Conservation (phyloP, 371 early-diverging fungal genomes). For the Choanephora cucurbitarum region DNA sequence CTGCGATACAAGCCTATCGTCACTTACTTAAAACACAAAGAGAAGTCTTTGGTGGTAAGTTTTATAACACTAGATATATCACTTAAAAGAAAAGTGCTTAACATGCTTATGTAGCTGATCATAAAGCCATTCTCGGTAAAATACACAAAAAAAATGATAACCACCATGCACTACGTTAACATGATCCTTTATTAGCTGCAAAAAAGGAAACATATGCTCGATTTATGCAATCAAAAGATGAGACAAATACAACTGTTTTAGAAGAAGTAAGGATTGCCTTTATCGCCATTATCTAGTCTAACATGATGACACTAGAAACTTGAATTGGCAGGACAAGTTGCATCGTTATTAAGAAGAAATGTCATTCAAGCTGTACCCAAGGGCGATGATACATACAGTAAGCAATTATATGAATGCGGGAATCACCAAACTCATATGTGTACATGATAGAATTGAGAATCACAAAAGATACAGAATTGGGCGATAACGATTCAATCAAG, state of each 20-base stretch:
- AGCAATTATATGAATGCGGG: too few species aligned
- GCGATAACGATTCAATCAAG: constrained; percentile 50
- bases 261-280: constrained; percentile 35
- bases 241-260: constrained; percentile 42
- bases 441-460: constrained; percentile 45
- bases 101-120: too few species aligned
- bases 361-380: constrained; percentile 44
- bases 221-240: constrained; percentile 49
- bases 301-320: constrained; percentile 31
- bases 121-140: constrained; percentile 38
- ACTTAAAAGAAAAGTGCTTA: too few species aligned
- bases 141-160: background rate
- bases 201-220: constrained; percentile 43
- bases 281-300: background rate
- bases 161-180: background rate
- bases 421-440: too few species aligned
- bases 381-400: constrained; percentile 38
- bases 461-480: constrained; percentile 48
- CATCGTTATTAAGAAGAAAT: constrained; percentile 37
- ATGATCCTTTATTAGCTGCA: constrained; percentile 33
- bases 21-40: constrained; percentile 44
- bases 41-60: constrained; percentile 46
- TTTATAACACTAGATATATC: too few species aligned
- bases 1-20: constrained; percentile 45
- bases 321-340: constrained; percentile 40